Evolutionary conservation across 306 rosid species (phyloP).

Genomic region (Acacia confusa): DNA sequence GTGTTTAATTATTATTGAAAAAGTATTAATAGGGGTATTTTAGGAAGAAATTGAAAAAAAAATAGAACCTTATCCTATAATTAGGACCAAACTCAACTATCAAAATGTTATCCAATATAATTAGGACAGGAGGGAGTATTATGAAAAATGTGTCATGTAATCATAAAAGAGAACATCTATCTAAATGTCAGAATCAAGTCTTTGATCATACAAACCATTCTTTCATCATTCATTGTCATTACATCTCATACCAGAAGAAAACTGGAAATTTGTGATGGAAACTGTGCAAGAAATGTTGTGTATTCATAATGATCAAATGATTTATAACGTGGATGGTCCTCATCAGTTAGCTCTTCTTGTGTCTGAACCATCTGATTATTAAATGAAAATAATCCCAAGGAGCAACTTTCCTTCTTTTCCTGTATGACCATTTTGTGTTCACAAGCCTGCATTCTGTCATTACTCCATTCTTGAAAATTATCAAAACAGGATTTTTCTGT

Average conservation of each 20-base stretch:
- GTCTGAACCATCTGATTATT: constrained; percentile 8
- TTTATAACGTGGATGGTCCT: constrained; percentile 36
- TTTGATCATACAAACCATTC: neutral
- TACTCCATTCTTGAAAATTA: constrained; percentile 33
- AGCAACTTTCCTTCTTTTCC: constrained; percentile 35
- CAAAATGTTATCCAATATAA: too few relatives aligned
- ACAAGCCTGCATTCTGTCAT: constrained; percentile 32
- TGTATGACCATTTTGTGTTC: constrained; percentile 31
- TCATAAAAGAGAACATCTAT: too few relatives aligned
- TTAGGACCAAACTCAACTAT: too few relatives aligned
- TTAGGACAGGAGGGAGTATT: too few relatives aligned
- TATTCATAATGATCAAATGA: constrained; percentile 42
- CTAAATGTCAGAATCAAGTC: too few relatives aligned
- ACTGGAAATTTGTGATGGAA: neutral
- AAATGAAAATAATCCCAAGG: constrained; percentile 40
- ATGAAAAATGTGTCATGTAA: too few relatives aligned
- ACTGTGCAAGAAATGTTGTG: neutral
- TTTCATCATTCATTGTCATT: neutral
- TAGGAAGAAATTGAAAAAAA: too few relatives aligned
- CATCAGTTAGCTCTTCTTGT: constrained; percentile 35
- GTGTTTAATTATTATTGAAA: too few relatives aligned
- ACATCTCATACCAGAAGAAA: neutral
- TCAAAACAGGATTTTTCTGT: neutral
- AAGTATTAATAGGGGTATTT: too few relatives aligned
- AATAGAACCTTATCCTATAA: too few relatives aligned